A percentile compares a stretch with the other conserved stretches of the same genome.
These are phyloP conservation scores for Populus tomentosa DNA, from an alignment of 441 rosid species.

Conservation along the genomic window DNA sequence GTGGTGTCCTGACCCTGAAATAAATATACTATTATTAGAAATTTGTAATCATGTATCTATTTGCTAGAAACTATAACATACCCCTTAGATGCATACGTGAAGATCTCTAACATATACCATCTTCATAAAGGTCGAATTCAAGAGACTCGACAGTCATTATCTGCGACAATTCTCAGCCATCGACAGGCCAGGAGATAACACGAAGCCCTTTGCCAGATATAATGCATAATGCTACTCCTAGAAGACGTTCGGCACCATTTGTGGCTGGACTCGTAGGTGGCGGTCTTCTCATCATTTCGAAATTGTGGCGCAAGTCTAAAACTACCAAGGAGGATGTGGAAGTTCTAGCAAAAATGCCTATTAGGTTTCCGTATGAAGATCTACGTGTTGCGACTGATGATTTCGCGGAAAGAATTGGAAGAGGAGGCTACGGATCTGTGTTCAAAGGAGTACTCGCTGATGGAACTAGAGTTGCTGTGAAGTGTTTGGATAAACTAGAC, in stretches of 20 bases:
- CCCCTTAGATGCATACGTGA: too few relatives aligned
- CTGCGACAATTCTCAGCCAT: too few relatives aligned
- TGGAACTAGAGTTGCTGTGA: conserved; percentile 18
- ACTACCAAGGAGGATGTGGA: not conserved
- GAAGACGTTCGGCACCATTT: not conserved
- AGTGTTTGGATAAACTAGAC: conserved; percentile 7
- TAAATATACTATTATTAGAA: too few relatives aligned
- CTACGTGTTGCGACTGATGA: not conserved
- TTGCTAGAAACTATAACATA: too few relatives aligned
- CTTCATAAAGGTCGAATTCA: too few relatives aligned
- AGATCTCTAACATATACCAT: too few relatives aligned
- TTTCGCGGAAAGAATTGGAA: conserved; percentile 11
- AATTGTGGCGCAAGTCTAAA: not conserved
- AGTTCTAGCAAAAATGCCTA: conserved; percentile 5
- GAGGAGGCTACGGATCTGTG: conserved; percentile 18
- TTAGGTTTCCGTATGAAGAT: not conserved
- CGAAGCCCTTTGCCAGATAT: too few relatives aligned
- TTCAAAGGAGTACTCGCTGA: conserved; percentile 2
- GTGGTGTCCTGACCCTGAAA: too few relatives aligned
- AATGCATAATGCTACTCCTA: not conserved
- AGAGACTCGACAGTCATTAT: too few relatives aligned
- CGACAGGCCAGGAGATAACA: too few relatives aligned
- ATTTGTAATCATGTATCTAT: too few relatives aligned
- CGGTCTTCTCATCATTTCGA: not conserved
- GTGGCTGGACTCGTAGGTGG: not conserved